Conservation (phyloP, 495 filamentous ascomycete species). For the Penicillium simplicissimum region DNA sequence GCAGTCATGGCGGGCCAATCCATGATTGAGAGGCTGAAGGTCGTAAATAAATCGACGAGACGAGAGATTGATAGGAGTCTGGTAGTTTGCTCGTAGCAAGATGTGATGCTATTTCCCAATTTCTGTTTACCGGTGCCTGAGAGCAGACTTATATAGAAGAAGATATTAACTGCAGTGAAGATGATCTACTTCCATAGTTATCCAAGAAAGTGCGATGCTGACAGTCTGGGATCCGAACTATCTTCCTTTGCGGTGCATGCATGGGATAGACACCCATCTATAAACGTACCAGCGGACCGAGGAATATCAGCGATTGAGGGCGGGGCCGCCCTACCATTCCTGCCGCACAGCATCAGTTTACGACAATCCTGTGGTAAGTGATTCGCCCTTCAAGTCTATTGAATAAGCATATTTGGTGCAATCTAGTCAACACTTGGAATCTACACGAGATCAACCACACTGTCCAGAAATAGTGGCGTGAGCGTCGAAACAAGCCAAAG, state of each 20-base stretch:
- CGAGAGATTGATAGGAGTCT: no score
- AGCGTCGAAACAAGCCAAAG: not conserved
- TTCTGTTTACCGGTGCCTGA: not conserved
- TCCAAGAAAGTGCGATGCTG: not conserved
- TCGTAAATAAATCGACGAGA: no score
- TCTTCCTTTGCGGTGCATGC: not conserved
- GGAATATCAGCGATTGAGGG: conserved; percentile 8
- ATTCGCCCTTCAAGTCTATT: not conserved
- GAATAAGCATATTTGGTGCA: not conserved
- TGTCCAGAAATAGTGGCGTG: conserved; percentile 11
- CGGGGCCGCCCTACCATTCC: conserved; percentile 12
- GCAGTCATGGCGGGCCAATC: not conserved
- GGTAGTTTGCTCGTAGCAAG: no score
- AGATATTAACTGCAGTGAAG: no score
- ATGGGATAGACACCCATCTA: not conserved
- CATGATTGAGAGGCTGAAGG: not conserved
- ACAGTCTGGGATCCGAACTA: not conserved
- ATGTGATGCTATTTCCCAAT: not conserved
- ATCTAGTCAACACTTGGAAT: not conserved
- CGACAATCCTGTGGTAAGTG: not conserved
- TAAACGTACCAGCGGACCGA: conserved; percentile 14
- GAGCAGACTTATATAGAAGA: not conserved
- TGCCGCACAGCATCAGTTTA: not conserved
- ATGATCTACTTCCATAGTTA: not conserved
- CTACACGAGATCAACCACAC: not conserved